Evolutionary conservation across 78 protist species (phyloP).

Genomic region (Ministeria vibrans): DNA sequence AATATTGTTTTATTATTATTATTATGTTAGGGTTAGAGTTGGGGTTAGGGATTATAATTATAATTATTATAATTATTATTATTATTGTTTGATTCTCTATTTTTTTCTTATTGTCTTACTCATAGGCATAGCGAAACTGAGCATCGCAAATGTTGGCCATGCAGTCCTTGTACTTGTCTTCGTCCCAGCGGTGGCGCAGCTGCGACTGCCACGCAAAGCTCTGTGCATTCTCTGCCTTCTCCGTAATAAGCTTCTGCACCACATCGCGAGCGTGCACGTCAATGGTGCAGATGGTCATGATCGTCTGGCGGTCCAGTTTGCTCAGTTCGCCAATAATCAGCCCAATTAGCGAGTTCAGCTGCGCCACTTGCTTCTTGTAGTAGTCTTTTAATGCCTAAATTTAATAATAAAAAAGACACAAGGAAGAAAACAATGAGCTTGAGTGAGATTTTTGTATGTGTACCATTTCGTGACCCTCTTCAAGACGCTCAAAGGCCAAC

Average conservation of each 20-base stretch:
- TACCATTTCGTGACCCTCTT: conserved; percentile 72
- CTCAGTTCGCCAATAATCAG: conserved; percentile 29
- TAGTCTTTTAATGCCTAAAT: conserved; percentile 62
- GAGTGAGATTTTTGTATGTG: too few species aligned
- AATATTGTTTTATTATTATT: too few species aligned
- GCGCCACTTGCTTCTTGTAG: conserved; percentile 33
- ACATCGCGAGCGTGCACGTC: conserved; percentile 86
- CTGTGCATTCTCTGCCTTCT: conserved; percentile 24
- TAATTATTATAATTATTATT: too few species aligned
- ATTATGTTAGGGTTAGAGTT: too few species aligned
- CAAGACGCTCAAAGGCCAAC: conserved; percentile 50
- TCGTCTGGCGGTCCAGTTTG: conserved; percentile 40
- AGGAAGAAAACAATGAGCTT: too few species aligned
- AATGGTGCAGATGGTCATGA: conserved; percentile 72
- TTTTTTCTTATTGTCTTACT: too few species aligned
- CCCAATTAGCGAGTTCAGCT: conserved; percentile 33
- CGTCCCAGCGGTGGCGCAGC: conserved; percentile 69
- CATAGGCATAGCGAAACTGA: conserved; percentile 48
- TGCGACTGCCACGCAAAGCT: conserved; percentile 81
- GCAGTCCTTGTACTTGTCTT: conserved; percentile 18
- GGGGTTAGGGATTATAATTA: too few species aligned
- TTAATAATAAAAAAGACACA: too few species aligned
- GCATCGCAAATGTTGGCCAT: conserved; percentile 57
- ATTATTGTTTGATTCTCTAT: too few species aligned
- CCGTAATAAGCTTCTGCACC: conserved; percentile 42